Conservation (phyloP, 2,329 filamentous ascomycete genomes). For the Diaporthe nobilis region DNA sequence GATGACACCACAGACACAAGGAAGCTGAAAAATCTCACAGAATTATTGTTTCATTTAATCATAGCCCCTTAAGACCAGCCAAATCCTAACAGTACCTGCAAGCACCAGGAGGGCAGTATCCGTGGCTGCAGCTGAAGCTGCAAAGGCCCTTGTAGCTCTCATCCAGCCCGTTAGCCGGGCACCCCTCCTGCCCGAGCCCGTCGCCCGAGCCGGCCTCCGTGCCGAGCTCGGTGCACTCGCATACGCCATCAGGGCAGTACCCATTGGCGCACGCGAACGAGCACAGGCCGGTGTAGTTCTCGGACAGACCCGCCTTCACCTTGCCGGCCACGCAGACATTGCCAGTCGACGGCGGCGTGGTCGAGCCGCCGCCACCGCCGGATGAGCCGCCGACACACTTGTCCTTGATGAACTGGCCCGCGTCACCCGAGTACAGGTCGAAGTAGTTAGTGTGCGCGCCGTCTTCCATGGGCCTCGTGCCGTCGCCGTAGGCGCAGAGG, state of each 20-base stretch:
- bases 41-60: no score
- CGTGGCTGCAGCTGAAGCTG: constrained; percentile 32
- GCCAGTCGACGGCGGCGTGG: neutral
- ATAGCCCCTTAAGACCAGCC: neutral
- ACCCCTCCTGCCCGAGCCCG: constrained; percentile 15
- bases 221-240: constrained; percentile 23
- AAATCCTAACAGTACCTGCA: constrained; percentile 9
- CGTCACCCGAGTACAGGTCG: constrained; percentile 17
- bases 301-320: constrained; percentile 15
- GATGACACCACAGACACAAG: neutral
- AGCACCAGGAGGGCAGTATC: constrained; percentile 33
- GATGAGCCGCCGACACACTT: constrained; percentile 8
- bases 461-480: constrained; percentile 1
- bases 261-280: constrained; percentile 24
- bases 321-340: constrained; percentile 21
- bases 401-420: constrained; percentile 16
- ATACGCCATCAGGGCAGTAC: constrained; percentile 33
- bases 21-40: neutral
- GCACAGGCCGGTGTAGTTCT: constrained; percentile 27
- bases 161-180: constrained; percentile 25
- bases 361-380: neutral
- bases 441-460: constrained; percentile 34
- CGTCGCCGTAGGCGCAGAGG: constrained; percentile 32
- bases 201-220: neutral
- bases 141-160: constrained; percentile 30